Base-by-base conservation (phyloP, 352 stramenopile genomes). In the Phytophthora sp. region DNA sequence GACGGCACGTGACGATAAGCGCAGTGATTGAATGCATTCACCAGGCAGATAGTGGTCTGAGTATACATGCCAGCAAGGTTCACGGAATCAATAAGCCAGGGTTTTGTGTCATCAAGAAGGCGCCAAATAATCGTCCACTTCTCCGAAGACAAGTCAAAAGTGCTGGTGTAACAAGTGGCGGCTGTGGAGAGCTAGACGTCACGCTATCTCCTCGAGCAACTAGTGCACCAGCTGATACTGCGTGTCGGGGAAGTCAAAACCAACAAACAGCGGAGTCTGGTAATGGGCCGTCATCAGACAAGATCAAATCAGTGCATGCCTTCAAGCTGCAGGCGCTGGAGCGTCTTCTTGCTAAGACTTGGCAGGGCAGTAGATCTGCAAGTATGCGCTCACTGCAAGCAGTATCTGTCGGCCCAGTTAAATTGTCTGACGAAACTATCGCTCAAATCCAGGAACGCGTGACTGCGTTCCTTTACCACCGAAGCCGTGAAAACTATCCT, bases 261-360 rank as follows among this genome's bases (percentile, higher is more conserved):
- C 20, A 67, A 31, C 48, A 62, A 72, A 43, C 46, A 13, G 1
- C 28, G 21, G 61, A 72, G 31, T 26, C 30, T 30, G 48, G 37
- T n/a, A n/a, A n/a, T n/a, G n/a, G n/a, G 37, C 43, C 37, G 11
- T 5, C 24, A 12, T 26, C 48, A 4, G 62, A 79, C 12, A 64
- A 73, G 12, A 45, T 74, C 23, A 74, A 72, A 20, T 79, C 71
- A 0, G 70, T 76, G 2, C 74, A 91, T 52, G 55, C 71, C 1
- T 90, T 88, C 55, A 88, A 88, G 53, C 69, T 90, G 42, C 74
- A 80, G 26, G 79, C 77, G 10, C 55, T 91, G 2, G 82, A 91
- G 39, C 63, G 77, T 15, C 52, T 91, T 52, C 54, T 75, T 21
- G 51, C 52, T 0, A 56, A 56, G 15, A 61, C 66, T 37, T 76